Base-by-base conservation (phyloP, 495 filamentous ascomycete species). In the Cladorrhinum samala region DNA sequence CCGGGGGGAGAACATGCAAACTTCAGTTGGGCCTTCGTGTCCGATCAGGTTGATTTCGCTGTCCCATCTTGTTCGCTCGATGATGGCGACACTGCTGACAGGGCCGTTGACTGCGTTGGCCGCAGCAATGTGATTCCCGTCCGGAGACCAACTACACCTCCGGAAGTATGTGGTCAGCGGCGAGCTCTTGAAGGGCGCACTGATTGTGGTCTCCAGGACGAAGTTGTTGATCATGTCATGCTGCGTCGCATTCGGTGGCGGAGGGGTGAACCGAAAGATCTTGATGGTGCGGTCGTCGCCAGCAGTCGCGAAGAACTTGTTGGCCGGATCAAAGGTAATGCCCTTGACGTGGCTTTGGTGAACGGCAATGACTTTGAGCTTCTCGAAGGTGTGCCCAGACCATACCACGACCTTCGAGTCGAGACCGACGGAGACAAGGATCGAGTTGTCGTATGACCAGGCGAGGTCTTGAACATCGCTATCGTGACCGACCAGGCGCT, bases 301-400 rank as follows among this genome's bases (percentile, higher is more conserved):
- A 1, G 93, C 91, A 1, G 93, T 99, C 23, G 93, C 93, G 70
- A 99, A 99, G 74, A 95, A 97, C 64, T 97, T 97, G 72, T 96
- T 97, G 17, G 94, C 94, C 1, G 93, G 93, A 63, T 99, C 93
- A 64, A 99, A 99, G 1, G 91, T 95, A 62, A 99, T 88, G 20
- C 93, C 93, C 68, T 99, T 99, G 66, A 99, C 94, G 63, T 96
- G 93, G 63, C 91, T 96, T 64, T 94, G 88, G 61, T 99, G 93
- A 38, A 88, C 81, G 7, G 87, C 82, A 9, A 99, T 74, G 2
- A 86, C 89, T 76, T 96, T 97, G 48, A 99, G 77, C 73, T 95
- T 96, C 70, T 99, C 93, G 59, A 99, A 99, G 16, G 92, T 96
- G 68, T 90, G 84, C 14, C 93, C 93, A 1, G 91, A 96, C 93